phyloP scores from a whole-genome alignment of 768 basidiomycete genomes.

The Leccinum imitatum region DNA sequence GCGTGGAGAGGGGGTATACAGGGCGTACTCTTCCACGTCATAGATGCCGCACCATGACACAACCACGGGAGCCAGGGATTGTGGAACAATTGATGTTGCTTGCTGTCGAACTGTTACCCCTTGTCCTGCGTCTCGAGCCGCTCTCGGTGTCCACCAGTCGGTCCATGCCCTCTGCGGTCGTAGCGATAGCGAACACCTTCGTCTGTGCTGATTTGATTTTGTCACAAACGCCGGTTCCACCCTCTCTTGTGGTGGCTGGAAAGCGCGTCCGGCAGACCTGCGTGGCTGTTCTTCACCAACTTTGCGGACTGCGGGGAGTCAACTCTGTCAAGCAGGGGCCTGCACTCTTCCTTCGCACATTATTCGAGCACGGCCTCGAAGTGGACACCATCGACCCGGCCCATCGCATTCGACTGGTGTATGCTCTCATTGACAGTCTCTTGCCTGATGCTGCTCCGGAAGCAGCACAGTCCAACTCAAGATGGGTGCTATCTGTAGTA shows the following conservation, averaged over 20 bases:
- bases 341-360: constrained; percentile 52
- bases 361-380: constrained; percentile 50
- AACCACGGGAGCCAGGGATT: constrained; percentile 39
- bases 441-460: constrained; percentile 41
- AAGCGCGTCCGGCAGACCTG: constrained; percentile 50
- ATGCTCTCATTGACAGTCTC: constrained; percentile 55
- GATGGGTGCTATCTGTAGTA: constrained; percentile 55
- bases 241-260: constrained; percentile 24
- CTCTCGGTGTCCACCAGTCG: constrained; percentile 53
- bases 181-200: constrained; percentile 53
- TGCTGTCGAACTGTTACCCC: constrained; percentile 49
- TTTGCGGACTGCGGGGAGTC: constrained; percentile 35
- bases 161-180: constrained; percentile 43
- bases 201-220: constrained; percentile 50
- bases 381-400: constrained; percentile 52
- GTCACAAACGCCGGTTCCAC: constrained; percentile 36
- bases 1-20: constrained; percentile 63
- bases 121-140: constrained; percentile 48
- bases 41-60: constrained; percentile 45
- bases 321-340: constrained; percentile 38
- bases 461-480: constrained; percentile 32
- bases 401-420: constrained; percentile 53
- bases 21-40: constrained; percentile 57
- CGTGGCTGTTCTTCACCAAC: constrained; percentile 44
- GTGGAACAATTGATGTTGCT: constrained; percentile 57